A percentile compares a stretch with the other conserved stretches of the same genome.
These are phyloP conservation scores for Saturnispora kantuleensis DNA, from an alignment of 805 yeast genomes.

Conservation along the genomic window DNA sequence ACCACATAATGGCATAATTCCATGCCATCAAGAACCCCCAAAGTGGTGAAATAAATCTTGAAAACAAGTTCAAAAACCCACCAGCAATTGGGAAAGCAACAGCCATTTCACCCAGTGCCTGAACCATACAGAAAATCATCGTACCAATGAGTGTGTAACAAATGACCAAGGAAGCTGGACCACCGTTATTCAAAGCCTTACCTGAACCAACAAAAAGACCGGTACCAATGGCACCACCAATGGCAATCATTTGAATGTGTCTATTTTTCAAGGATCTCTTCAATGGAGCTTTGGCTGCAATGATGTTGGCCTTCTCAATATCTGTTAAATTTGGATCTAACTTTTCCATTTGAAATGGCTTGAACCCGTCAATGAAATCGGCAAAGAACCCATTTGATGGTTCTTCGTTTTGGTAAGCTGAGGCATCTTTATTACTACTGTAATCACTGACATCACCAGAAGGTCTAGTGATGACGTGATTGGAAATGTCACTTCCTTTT, in stretches of 20 bases:
- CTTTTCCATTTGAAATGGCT: conserved; percentile 19
- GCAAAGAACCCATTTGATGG: conserved; percentile 6
- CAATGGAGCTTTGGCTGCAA: conserved; percentile 37
- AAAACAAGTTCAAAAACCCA: conserved; percentile 45
- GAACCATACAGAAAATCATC: conserved; percentile 49
- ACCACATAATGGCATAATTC: conserved; percentile 44
- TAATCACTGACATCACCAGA: neutral
- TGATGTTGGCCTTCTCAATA: conserved; percentile 34
- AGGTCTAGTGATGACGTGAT: too few relatives aligned
- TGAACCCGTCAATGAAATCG: conserved; percentile 20
- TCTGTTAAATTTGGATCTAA: conserved; percentile 33
- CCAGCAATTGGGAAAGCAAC: conserved; percentile 53
- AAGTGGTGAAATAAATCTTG: conserved; percentile 46
- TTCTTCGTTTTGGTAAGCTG: neutral
- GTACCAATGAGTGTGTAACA: conserved; percentile 47
- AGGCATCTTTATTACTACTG: neutral
- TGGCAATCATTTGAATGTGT: conserved; percentile 69
- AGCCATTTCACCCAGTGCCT: conserved; percentile 51
- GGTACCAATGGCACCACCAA: conserved; percentile 75
- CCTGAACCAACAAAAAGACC: conserved; percentile 71
- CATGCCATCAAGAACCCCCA: conserved; percentile 53
- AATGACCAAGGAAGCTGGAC: conserved; percentile 57
- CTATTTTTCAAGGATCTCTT: conserved; percentile 43
- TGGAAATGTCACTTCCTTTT: too few relatives aligned
- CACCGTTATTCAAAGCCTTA: conserved; percentile 46